Conservation (phyloP, 768 basidiomycete species). For the Hygrophorus pudorinus region DNA sequence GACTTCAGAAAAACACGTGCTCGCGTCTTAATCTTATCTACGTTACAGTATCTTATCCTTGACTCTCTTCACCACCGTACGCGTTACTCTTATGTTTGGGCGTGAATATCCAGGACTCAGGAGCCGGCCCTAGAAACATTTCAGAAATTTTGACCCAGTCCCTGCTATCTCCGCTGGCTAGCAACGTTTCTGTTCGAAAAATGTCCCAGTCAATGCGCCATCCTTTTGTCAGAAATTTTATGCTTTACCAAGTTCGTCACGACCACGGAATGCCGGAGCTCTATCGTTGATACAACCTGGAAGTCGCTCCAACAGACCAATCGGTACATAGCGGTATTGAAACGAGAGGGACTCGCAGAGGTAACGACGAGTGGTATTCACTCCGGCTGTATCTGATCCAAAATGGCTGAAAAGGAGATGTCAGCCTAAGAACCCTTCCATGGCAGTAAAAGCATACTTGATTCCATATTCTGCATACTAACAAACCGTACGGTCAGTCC, state of each 20-base stretch:
- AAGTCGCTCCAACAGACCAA: slow-evolving; percentile 78
- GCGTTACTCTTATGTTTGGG: slow-evolving; percentile 95
- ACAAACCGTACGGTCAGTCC: not conserved
- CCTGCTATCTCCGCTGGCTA: slow-evolving; percentile 66
- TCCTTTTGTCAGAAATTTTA: not conserved
- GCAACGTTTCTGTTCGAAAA: slow-evolving; percentile 57
- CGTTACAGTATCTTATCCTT: slow-evolving; percentile 22
- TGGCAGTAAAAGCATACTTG: slow-evolving; percentile 33
- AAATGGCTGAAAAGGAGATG: slow-evolving; percentile 45
- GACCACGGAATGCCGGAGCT: slow-evolving; percentile 77
- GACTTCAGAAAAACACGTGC: no score
- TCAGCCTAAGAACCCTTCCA: not conserved
- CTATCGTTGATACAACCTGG: slow-evolving; percentile 86
- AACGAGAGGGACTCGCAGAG: slow-evolving; percentile 94
- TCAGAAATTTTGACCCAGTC: slow-evolving; percentile 94
- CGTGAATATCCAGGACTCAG: slow-evolving; percentile 74
- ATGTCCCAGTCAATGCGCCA: not conserved
- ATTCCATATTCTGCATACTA: slow-evolving; percentile 86
- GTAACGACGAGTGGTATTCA: slow-evolving; percentile 88
- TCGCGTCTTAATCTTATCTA: no score
- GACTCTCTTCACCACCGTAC: slow-evolving; percentile 53
- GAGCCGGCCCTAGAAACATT: slow-evolving; percentile 88
- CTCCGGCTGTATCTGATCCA: slow-evolving; percentile 78
- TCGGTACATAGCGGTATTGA: slow-evolving; percentile 92
- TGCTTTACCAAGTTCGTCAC: slow-evolving; percentile 69